These are phyloP conservation scores for Globisporangium okanoganense DNA, from an alignment of 352 stramenopile species.

Conservation along the genomic window DNA sequence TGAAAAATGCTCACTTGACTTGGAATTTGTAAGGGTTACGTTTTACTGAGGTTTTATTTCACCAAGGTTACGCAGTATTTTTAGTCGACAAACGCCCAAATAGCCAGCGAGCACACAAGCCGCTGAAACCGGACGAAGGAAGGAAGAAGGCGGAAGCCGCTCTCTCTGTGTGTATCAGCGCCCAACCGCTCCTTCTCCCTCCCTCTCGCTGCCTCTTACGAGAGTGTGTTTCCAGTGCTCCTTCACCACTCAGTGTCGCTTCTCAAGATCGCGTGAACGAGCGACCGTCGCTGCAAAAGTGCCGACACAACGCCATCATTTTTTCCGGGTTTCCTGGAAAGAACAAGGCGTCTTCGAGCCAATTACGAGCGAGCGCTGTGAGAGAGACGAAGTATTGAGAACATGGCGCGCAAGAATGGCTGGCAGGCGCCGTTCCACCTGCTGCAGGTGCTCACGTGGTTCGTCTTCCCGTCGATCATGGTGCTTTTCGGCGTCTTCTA, in stretches of 20 bases:
- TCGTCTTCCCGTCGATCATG: conserved; percentile 79
- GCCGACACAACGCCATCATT: background rate
- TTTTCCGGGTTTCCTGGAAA: background rate
- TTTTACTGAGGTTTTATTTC: background rate
- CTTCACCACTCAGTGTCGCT: background rate
- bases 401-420: conserved; percentile 68
- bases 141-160: background rate
- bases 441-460: conserved; percentile 79
- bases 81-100: background rate
- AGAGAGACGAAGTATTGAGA: background rate
- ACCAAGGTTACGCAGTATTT: background rate
- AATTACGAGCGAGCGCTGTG: background rate
- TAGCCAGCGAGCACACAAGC: background rate
- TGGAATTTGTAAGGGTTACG: background rate
- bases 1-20: background rate
- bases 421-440: conserved; percentile 80
- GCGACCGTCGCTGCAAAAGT: too few species aligned
- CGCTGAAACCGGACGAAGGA: background rate
- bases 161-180: background rate
- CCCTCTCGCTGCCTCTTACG: background rate
- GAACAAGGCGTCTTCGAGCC: background rate
- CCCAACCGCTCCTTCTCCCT: background rate
- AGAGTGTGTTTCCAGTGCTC: background rate
- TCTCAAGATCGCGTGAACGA: background rate
- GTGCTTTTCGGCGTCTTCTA: conserved; percentile 82